Conservation (phyloP, 2,329 filamentous ascomycete species). For the Chaetomium globosum region DNA sequence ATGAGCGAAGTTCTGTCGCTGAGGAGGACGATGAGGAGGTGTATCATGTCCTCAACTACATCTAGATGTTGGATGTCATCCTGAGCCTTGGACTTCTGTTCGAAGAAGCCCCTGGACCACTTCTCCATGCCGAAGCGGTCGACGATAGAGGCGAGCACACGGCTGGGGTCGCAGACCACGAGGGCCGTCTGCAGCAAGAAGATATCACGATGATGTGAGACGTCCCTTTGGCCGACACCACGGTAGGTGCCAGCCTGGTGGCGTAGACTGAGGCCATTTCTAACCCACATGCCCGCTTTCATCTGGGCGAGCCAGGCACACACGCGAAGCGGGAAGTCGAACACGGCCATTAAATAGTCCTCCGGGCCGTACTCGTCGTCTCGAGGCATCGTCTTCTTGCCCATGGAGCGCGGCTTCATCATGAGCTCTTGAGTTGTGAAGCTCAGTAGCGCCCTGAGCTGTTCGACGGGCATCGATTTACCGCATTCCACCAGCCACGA, state of each 20-base stretch:
- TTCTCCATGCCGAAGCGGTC: conserved; percentile 86
- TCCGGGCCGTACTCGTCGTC: conserved; percentile 60
- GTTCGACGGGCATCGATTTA: conserved; percentile 69
- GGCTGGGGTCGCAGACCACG: conserved; percentile 79
- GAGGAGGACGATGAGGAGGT: conserved; percentile 85
- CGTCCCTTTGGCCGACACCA: conserved; percentile 84
- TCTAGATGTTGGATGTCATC: conserved; percentile 90
- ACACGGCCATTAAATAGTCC: conserved; percentile 81
- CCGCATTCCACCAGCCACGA: conserved; percentile 95
- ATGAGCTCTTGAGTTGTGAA: conserved; percentile 73
- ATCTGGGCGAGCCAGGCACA: conserved; percentile 98
- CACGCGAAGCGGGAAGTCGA: conserved; percentile 90
- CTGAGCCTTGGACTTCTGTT: conserved; percentile 69
- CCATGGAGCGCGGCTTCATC: conserved; percentile 64
- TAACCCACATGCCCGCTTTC: conserved; percentile 97
- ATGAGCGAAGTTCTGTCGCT: conserved; percentile 84
- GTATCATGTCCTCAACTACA: conserved; percentile 92
- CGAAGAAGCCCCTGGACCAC: conserved; percentile 85
- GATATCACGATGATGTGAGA: conserved; percentile 91
- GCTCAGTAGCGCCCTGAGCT: conserved; percentile 68
- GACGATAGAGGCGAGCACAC: conserved; percentile 84
- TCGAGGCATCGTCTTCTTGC: conserved; percentile 58
- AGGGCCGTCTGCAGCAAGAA: conserved; percentile 90
- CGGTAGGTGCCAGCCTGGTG: conserved; percentile 95
- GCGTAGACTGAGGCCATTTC: conserved; percentile 91